Base-by-base conservation (phyloP, 2,329 filamentous ascomycete genomes). In the Aspergillus pseudotamarii region DNA sequence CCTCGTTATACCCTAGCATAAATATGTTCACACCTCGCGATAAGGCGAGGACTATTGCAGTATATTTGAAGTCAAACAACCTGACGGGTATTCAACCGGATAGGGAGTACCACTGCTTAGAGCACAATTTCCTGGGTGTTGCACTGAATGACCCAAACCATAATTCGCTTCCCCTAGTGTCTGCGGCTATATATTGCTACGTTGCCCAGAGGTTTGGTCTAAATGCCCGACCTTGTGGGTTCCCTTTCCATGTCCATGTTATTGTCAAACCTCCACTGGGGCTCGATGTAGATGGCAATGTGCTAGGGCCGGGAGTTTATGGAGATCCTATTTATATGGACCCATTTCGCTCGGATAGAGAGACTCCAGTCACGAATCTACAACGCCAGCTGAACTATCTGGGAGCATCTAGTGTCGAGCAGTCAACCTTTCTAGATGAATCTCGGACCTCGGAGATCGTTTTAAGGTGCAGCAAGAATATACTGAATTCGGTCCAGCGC, bases 61-160 rank as follows among this genome's bases (percentile, higher is more conserved):
- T 80, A 10, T 97, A 91, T 83, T 80, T 98, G 51, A 86, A 89
- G 60, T 75, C 78, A 3, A 85, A 88, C 43, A 88, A 91, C 60
- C 85, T 96, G 68, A 87, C 87, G 1, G 93, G 93, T 51, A 85
- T 93, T 61, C 82, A 84, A n/a, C 80, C 87, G n/a, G 86, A 88
- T 9, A 75, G 81, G 48, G 87, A 90, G 60, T 97, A 95, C 74
- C 88, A 92, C 69, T 89, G 90, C 63, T 79, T 98, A 62, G 88
- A 91, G 65, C 96, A 98, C 77, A 96, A 92, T 70, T 91, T 97
- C 70, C 88, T 99, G 61, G 93, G 93, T 11, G 84, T 96, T 65
- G 92, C 91, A 4, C 82, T 98, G 50, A 88, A 87, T 41, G 88
- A 91, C 57, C 80, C 86, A 8, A 84, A 86, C 0, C 93, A 96